phyloP scores from a whole-genome alignment of 2,329 filamentous ascomycete species.

The Curvularia sp. region DNA sequence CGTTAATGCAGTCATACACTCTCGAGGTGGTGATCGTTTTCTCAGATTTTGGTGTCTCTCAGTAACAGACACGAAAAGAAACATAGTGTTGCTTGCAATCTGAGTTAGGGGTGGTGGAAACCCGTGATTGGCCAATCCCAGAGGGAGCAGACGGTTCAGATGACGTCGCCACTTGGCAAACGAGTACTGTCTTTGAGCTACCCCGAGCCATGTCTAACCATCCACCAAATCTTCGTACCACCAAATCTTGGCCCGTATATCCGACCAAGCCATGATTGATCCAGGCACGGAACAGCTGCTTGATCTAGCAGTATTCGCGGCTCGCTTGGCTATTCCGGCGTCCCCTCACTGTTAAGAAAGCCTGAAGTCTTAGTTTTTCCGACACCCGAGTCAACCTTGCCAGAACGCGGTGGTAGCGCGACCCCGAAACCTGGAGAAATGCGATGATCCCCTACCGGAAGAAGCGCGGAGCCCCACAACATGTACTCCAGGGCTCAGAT shows the following conservation, averaged over 20 bases:
- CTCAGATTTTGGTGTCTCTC: not conserved
- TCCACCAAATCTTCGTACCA: not conserved
- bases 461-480: constrained; percentile 36
- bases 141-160: not conserved
- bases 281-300: not conserved
- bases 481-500: constrained; percentile 20
- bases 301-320: not conserved
- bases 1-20: not conserved
- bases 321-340: not conserved
- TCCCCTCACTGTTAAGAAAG: constrained; percentile 10
- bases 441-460: constrained; percentile 22
- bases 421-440: constrained; percentile 32
- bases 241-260: constrained; percentile 2
- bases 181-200: not conserved
- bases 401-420: constrained; percentile 19
- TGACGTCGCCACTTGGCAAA: not conserved
- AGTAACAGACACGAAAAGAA: not conserved
- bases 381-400: constrained; percentile 6
- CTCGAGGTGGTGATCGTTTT: not conserved
- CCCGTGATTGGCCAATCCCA: not conserved
- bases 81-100: not conserved
- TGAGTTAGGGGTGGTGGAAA: not conserved
- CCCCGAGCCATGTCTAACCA: not conserved
- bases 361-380: constrained; percentile 28
- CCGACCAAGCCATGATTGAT: not conserved